Conservation (phyloP, 1,139 yeast genomes). For the Torulaspora pretoriensis region DNA sequence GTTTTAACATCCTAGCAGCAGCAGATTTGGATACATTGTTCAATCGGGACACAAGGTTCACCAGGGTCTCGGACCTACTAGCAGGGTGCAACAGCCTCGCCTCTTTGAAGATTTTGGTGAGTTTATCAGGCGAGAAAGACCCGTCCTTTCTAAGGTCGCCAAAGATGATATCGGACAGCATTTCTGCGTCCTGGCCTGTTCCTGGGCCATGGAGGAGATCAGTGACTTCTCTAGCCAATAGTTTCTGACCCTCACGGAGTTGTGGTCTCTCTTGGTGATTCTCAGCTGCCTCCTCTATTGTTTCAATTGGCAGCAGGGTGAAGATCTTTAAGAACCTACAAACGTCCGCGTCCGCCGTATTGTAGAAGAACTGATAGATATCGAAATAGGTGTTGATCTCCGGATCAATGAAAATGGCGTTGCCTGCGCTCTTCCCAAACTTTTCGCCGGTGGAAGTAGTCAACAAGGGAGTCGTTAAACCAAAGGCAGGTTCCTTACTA, state of each 20-base stretch:
- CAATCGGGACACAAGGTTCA: slow-evolving; percentile 34
- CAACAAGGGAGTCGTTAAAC: slow-evolving; percentile 83
- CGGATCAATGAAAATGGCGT: slow-evolving; percentile 83
- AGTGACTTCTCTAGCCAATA: slow-evolving; percentile 79
- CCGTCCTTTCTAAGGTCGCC: slow-evolving; percentile 53
- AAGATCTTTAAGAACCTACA: slow-evolving; percentile 65
- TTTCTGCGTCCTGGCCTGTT: slow-evolving; percentile 57
- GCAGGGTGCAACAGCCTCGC: slow-evolving; percentile 57
- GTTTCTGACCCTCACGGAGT: slow-evolving; percentile 63
- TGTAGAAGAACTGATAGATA: slow-evolving; percentile 79
- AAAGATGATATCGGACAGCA: slow-evolving; percentile 61
- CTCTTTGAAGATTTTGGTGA: slow-evolving; percentile 54
- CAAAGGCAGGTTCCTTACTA: slow-evolving; percentile 46
- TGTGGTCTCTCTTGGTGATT: slow-evolving; percentile 59
- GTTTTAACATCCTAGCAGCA: slow-evolving; percentile 57
- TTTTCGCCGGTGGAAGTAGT: slow-evolving; percentile 90
- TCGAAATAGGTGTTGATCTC: slow-evolving; percentile 73
- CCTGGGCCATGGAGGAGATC: slow-evolving; percentile 85
- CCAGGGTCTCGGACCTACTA: slow-evolving; percentile 37
- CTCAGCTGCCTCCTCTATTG: slow-evolving; percentile 50
- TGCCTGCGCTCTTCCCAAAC: slow-evolving; percentile 96
- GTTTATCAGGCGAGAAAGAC: slow-evolving; percentile 47
- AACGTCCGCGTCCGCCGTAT: slow-evolving; percentile 75
- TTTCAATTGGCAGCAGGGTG: slow-evolving; percentile 65
- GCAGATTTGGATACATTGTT: slow-evolving; percentile 51